phyloP scores from a whole-genome alignment of 192 early-diverging fungal species.

The Coemansia sp. region DNA sequence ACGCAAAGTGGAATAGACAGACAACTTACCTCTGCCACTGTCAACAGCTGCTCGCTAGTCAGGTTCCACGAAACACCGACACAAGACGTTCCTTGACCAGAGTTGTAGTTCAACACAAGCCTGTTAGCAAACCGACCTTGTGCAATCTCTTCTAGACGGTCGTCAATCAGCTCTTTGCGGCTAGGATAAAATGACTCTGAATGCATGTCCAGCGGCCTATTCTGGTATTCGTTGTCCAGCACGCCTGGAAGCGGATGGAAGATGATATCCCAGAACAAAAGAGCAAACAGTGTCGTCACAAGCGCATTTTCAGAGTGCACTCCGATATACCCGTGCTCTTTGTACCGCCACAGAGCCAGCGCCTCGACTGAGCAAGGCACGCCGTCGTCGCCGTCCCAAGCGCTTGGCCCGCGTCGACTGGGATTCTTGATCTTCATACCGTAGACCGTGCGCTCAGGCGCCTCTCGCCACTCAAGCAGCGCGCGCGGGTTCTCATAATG shows the following conservation, averaged over 20 bases:
- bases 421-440: slow-evolving; percentile 37
- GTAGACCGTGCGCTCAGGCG: slow-evolving; percentile 44
- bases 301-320: slow-evolving; percentile 67
- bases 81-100: slow-evolving; percentile 30
- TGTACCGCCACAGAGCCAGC: slow-evolving; percentile 64
- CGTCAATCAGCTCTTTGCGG: slow-evolving; percentile 44
- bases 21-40: slow-evolving; percentile 30
- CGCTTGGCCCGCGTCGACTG: slow-evolving; percentile 50
- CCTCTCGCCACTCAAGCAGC: slow-evolving; percentile 50
- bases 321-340: slow-evolving; percentile 61
- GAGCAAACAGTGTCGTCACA: slow-evolving; percentile 60
- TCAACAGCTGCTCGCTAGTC: slow-evolving; percentile 26
- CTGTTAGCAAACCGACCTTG: slow-evolving; percentile 17
- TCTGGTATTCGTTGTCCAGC: slow-evolving; percentile 72
- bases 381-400: slow-evolving; percentile 47
- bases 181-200: slow-evolving; percentile 66
- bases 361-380: slow-evolving; percentile 63
- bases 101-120: slow-evolving; percentile 23
- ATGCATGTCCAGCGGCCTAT: slow-evolving; percentile 64
- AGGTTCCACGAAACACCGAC: slow-evolving; percentile 48
- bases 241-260: slow-evolving; percentile 63
- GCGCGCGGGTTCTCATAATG: slow-evolving; percentile 25
- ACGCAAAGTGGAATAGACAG: neutral
- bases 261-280: slow-evolving; percentile 73
- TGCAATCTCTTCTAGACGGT: slow-evolving; percentile 37